phyloP scores from a whole-genome alignment of 164 flowering plant genomes.

The Kingdonia uniflora region DNA sequence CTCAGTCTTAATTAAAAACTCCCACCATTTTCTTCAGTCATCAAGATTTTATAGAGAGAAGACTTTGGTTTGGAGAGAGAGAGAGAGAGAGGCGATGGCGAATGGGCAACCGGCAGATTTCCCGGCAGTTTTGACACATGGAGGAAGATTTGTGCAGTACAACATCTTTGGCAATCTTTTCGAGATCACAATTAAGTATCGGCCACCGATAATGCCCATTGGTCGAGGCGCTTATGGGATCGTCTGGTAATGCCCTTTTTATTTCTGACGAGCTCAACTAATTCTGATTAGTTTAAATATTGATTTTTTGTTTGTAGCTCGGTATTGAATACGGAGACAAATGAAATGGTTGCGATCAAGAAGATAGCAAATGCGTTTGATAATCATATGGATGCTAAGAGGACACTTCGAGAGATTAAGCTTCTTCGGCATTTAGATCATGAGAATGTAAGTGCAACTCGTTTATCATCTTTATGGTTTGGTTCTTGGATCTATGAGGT shows the following conservation, averaged over 20 bases:
- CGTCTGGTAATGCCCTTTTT: slow-evolving; percentile 54
- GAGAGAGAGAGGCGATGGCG: too few species aligned
- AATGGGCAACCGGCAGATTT: slow-evolving; percentile 25
- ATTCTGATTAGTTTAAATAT: neutral
- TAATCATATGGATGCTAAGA: slow-evolving; percentile 85
- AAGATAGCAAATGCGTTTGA: slow-evolving; percentile 91
- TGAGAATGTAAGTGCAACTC: slow-evolving; percentile 71
- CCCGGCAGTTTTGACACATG: slow-evolving; percentile 53
- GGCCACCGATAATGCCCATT: slow-evolving; percentile 80
- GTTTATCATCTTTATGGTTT: too few species aligned
- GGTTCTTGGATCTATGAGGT: too few species aligned
- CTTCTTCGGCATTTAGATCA: slow-evolving; percentile 89
- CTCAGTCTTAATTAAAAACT: too few species aligned
- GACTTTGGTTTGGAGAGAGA: too few species aligned
- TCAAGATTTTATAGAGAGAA: too few species aligned
- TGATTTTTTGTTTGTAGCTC: slow-evolving; percentile 21
- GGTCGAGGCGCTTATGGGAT: slow-evolving; percentile 98
- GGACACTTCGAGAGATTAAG: slow-evolving; percentile 90
- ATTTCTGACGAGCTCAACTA: neutral
- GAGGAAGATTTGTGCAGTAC: slow-evolving; percentile 65
- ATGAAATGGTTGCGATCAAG: slow-evolving; percentile 90
- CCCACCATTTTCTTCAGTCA: too few species aligned
- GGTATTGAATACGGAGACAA: slow-evolving; percentile 68
- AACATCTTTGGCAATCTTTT: slow-evolving; percentile 73
- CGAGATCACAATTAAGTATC: slow-evolving; percentile 74